phyloP scores from a whole-genome alignment of 305 asterid genomes.

The Withania somnifera region DNA sequence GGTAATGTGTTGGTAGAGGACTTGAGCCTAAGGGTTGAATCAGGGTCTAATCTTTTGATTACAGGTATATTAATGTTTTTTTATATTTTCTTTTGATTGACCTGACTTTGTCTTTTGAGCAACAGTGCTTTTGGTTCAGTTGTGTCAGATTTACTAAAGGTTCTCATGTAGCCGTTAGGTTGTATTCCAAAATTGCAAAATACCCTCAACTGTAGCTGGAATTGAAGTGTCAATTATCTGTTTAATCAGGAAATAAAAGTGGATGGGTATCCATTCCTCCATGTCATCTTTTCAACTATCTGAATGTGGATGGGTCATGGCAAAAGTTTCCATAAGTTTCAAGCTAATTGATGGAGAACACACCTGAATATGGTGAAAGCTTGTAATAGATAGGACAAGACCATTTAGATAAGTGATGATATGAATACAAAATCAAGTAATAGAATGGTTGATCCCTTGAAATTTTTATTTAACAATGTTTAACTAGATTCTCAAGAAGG shows the following conservation, averaged over 20 bases:
- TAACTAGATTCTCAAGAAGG: neutral
- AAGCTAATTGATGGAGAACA: neutral
- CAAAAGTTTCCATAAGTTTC: neutral
- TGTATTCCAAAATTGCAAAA: neutral
- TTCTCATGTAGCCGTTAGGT: neutral
- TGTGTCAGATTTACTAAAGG: neutral
- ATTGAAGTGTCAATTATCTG: neutral
- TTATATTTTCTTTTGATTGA: neutral
- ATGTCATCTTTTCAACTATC: neutral
- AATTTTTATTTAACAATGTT: neutral
- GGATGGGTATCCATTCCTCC: neutral
- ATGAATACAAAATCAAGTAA: neutral
- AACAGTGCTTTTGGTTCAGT: neutral
- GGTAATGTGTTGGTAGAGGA: conserved; percentile 91
- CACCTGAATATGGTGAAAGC: neutral
- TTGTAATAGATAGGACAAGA: neutral
- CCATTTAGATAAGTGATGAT: neutral
- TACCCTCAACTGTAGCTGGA: neutral
- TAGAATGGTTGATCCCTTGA: neutral
- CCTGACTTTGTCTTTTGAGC: neutral
- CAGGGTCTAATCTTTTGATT: conserved; percentile 97
- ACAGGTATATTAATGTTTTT: conserved; percentile 44
- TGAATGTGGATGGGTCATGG: neutral
- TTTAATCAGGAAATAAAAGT: neutral
- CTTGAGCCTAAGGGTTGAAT: conserved; percentile 75